These are phyloP conservation scores for Agaricus blazei DNA, from an alignment of 768 basidiomycete species.

Conservation along the genomic window DNA sequence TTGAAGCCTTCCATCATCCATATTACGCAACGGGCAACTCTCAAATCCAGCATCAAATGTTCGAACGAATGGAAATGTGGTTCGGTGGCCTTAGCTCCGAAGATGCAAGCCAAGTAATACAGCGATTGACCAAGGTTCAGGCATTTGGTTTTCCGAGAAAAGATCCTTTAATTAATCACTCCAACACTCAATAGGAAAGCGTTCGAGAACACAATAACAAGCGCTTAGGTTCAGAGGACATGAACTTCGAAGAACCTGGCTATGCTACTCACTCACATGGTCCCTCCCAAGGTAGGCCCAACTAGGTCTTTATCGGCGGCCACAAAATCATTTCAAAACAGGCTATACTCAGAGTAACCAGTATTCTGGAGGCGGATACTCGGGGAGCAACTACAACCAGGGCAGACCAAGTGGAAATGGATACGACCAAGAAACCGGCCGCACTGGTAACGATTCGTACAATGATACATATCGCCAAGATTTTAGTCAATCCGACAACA, in stretches of 20 bases:
- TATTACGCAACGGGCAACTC: slow-evolving; percentile 53
- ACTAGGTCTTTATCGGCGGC: background rate
- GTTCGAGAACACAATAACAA: slow-evolving; percentile 55
- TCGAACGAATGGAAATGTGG: slow-evolving; percentile 50
- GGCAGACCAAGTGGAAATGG: slow-evolving; percentile 7
- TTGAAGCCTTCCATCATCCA: slow-evolving; percentile 68
- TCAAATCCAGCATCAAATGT: slow-evolving; percentile 56
- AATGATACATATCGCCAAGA: slow-evolving; percentile 10
- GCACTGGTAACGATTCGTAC: background rate
- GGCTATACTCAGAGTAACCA: background rate
- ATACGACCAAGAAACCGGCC: background rate
- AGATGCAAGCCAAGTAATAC: slow-evolving; percentile 38
- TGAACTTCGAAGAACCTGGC: slow-evolving; percentile 30
- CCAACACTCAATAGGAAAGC: slow-evolving; percentile 33
- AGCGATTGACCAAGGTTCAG: slow-evolving; percentile 48
- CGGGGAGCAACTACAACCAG: slow-evolving; percentile 6
- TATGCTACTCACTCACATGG: slow-evolving; percentile 16
- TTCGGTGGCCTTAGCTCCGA: slow-evolving; percentile 40
- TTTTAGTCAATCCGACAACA: background rate
- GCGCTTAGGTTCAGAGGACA: slow-evolving; percentile 43
- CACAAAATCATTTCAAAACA: background rate
- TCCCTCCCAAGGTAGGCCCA: slow-evolving; percentile 3
- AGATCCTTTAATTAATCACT: background rate
- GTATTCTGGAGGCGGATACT: slow-evolving; percentile 6
- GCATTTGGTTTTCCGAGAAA: background rate